Conservation (phyloP, 306 rosid genomes). For the Abrus pulchellus region DNA sequence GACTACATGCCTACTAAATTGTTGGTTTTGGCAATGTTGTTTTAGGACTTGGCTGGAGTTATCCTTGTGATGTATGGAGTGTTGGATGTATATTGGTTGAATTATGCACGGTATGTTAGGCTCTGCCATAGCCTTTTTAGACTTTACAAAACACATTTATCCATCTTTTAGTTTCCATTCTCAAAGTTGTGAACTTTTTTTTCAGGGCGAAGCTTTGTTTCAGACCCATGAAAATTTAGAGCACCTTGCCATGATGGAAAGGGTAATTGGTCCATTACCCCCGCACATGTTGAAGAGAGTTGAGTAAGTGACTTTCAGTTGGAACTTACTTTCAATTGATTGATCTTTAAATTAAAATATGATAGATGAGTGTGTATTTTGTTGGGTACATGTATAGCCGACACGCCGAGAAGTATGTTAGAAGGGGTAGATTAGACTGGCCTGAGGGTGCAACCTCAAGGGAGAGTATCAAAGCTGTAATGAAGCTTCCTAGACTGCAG, state of each 20-base stretch:
- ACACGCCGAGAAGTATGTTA: constrained; percentile 85
- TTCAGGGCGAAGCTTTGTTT: constrained; percentile 93
- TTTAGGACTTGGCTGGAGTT: constrained; percentile 95
- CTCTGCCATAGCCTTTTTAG: not conserved
- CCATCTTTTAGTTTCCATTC: not conserved
- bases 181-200: not conserved
- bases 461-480: constrained; percentile 91
- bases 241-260: constrained; percentile 99
- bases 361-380: not conserved
- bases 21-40: not conserved
- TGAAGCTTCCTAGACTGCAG: constrained; percentile 90
- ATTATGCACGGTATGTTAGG: constrained; percentile 75
- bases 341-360: not conserved
- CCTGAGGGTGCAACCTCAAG: constrained; percentile 89
- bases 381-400: constrained; percentile 58
- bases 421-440: constrained; percentile 93
- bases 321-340: not conserved
- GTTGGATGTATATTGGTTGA: constrained; percentile 97
- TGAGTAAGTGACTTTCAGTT: constrained; percentile 64
- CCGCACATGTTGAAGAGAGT: constrained; percentile 74
- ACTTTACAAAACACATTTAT: not conserved
- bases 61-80: constrained; percentile 95
- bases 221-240: constrained; percentile 97
- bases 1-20: not conserved
- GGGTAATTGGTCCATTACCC: constrained; percentile 82